Conservation (phyloP, 441 rosid species). For the Biscutella auriculata region DNA sequence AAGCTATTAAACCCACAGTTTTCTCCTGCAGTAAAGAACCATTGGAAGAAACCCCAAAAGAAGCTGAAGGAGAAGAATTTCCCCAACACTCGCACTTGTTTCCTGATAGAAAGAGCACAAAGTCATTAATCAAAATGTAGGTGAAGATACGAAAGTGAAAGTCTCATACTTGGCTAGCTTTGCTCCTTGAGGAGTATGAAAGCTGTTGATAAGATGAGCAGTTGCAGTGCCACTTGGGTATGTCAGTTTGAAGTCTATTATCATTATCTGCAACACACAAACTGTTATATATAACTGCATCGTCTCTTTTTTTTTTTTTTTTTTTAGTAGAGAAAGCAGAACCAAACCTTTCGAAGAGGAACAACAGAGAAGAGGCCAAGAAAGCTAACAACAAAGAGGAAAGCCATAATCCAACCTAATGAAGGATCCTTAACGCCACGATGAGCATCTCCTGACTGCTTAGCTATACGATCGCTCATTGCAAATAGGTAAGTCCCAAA, state of each 20-base stretch:
- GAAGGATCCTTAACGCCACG: constrained; percentile 48
- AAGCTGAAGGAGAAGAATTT: constrained; percentile 50
- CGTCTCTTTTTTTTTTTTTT: neutral
- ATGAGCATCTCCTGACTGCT: constrained; percentile 39
- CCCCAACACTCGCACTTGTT: constrained; percentile 57
- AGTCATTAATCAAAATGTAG: neutral
- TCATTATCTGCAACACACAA: constrained; percentile 45
- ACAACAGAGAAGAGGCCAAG: constrained; percentile 77
- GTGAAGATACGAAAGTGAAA: neutral
- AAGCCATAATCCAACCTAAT: constrained; percentile 68
- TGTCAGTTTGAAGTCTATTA: constrained; percentile 63
- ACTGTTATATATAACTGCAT: neutral
- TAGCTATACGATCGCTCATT: constrained; percentile 50
- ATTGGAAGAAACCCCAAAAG: constrained; percentile 68
- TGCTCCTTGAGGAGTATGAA: constrained; percentile 90
- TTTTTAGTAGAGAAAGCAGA: neutral
- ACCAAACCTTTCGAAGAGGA: constrained; percentile 58
- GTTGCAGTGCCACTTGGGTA: constrained; percentile 93
- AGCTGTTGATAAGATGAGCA: constrained; percentile 85
- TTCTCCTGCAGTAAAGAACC: constrained; percentile 61
- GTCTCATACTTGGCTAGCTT: constrained; percentile 54
- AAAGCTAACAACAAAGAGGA: constrained; percentile 73
- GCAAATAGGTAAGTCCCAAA: constrained; percentile 70
- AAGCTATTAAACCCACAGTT: constrained; percentile 65
- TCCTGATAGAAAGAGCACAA: constrained; percentile 30